Evolutionary conservation across 306 rosid species (phyloP), one percentile per base, ranked within the genome.

Genomic region (Geum urbanum): DNA sequence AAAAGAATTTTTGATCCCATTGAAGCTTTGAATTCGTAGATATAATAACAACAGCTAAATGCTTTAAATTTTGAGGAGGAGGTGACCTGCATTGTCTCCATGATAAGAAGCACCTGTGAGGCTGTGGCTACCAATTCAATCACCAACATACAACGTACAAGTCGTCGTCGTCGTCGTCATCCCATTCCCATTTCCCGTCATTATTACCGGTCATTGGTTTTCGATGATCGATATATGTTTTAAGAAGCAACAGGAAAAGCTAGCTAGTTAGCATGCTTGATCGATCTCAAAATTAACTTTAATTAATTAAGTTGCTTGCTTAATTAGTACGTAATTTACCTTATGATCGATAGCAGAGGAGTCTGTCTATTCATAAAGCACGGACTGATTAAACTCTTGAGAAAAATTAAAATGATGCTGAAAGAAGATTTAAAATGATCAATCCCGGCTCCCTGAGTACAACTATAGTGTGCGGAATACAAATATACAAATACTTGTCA

Each of bases 51-150:
- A 78, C 79, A 66, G 67, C 77, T 80, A 67, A 32, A 32, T 32
- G 37, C 37, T 32, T 32, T 32, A 0, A 67, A 66, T 82, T 83
- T 83, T 7, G 71, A 82, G 64, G 78, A 79, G 84, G 87, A 37
- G 89, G 32, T 1, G 39, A 9, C 86, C 92, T 80, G 78, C 74
- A 40, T 70, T 87, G 97, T 89, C 96, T 77, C 80, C 87, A 63
- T 67, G 85, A 80, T 89, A 24, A 24, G 92, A 84, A 75, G 83
- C 92, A 87, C 80, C 63, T 74, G 79, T 82, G 86, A 79, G n/a
- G n/a, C n/a, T n/a, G n/a, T n/a, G n/a, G n/a, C 91, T 53, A 56
- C 67, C 85, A 84, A 80, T 72, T 77, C 91, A 88, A 82, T 85
- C 86, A 78, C 82, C 76, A 76, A 80, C 88, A 56, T 79, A 78